Conservation (phyloP, 2,329 filamentous ascomycete species). For the Colletotrichum karsti region DNA sequence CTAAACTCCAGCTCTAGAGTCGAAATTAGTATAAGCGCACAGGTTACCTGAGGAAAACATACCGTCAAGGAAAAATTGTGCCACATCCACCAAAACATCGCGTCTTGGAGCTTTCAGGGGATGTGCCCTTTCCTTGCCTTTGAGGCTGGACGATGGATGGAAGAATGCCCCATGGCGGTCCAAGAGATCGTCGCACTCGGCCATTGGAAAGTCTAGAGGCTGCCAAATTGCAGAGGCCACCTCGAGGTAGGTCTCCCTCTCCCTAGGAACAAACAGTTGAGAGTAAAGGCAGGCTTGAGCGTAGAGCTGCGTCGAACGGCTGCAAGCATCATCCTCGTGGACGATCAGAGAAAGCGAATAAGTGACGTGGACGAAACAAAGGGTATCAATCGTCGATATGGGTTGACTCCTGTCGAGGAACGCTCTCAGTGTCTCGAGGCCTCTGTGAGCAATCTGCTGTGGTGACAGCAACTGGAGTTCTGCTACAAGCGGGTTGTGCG, state of each 20-base stretch:
- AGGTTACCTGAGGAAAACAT: slow-evolving; percentile 16
- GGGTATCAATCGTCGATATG: slow-evolving; percentile 49
- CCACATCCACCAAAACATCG: slow-evolving; percentile 51
- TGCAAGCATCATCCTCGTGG: slow-evolving; percentile 48
- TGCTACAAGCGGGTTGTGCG: slow-evolving; percentile 50
- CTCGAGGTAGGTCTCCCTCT: slow-evolving; percentile 50
- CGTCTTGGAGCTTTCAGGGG: not conserved
- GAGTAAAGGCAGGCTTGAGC: slow-evolving; percentile 55
- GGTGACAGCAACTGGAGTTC: slow-evolving; percentile 50
- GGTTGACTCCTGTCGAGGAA: slow-evolving; percentile 48
- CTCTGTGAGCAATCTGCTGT: slow-evolving; percentile 47
- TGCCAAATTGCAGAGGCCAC: slow-evolving; percentile 59
- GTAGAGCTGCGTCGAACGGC: slow-evolving; percentile 51
- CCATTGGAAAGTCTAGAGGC: slow-evolving; percentile 43
- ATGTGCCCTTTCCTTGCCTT: slow-evolving; percentile 51
- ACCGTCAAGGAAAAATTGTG: slow-evolving; percentile 62
- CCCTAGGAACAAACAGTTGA: slow-evolving; percentile 44
- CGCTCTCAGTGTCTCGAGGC: slow-evolving; percentile 49
- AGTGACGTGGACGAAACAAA: slow-evolving; percentile 61
- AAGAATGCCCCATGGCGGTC: slow-evolving; percentile 27
- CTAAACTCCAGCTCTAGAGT: slow-evolving; percentile 57
- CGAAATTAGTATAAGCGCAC: not conserved
- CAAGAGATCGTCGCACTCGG: slow-evolving; percentile 38
- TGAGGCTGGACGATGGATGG: slow-evolving; percentile 39
- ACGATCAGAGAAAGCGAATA: slow-evolving; percentile 59